phyloP scores from a whole-genome alignment of 2,329 filamentous ascomycete genomes.

The Lecanicillium sp. region DNA sequence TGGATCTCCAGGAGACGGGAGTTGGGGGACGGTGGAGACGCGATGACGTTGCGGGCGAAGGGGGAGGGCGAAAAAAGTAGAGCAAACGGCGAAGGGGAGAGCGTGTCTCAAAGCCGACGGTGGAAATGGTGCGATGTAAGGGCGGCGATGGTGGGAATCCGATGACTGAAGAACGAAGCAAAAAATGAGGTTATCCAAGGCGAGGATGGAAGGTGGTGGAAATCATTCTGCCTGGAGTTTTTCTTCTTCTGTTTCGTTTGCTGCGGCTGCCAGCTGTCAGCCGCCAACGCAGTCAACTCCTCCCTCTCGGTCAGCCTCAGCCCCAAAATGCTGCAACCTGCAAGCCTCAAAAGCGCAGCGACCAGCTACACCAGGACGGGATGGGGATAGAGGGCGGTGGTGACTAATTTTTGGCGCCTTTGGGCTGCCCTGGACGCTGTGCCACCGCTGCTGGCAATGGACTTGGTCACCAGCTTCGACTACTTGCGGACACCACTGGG shows the following conservation, averaged over 20 bases:
- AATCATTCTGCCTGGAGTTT: not conserved
- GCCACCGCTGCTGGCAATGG: not conserved
- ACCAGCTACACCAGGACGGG: not conserved
- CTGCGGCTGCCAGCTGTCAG: slow-evolving; percentile 2
- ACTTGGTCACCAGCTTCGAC: too few species aligned
- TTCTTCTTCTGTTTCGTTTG: not conserved
- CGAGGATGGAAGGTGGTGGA: too few species aligned
- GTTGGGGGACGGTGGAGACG: slow-evolving; percentile 24
- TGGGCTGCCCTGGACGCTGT: not conserved
- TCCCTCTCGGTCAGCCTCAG: slow-evolving; percentile 5
- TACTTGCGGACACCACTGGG: not conserved
- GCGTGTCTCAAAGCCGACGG: not conserved
- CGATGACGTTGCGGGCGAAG: slow-evolving; percentile 23
- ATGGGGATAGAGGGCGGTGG: not conserved
- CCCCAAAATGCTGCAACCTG: not conserved
- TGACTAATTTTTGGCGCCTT: not conserved
- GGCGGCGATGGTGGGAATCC: too few species aligned
- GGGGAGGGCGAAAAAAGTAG: slow-evolving; percentile 11
- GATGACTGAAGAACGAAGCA: slow-evolving; percentile 1
- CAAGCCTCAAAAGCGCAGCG: slow-evolving; percentile 3
- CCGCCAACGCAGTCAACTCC: not conserved
- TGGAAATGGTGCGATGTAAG: slow-evolving; percentile 2
- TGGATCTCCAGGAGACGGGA: slow-evolving; percentile 23
- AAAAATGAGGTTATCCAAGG: not conserved
- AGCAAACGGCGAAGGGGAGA: not conserved